These are phyloP conservation scores for Oehlia diaphana DNA, from an alignment of 192 early-diverging fungal genomes.

Conservation along the genomic window DNA sequence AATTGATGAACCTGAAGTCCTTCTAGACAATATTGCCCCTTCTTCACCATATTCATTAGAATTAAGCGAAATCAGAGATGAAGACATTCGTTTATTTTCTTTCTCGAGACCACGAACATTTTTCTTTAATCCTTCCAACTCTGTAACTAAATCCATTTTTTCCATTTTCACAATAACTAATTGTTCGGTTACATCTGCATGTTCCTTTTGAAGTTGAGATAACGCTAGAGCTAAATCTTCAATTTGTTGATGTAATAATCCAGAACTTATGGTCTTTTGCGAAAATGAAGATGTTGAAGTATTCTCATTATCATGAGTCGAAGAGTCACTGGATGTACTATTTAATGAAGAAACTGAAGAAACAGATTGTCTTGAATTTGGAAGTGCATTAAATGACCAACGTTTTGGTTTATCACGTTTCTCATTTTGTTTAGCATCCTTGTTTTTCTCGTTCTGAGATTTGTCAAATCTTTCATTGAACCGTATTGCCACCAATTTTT, in stretches of 20 bases:
- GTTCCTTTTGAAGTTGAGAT: constrained; percentile 68
- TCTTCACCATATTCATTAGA: not conserved
- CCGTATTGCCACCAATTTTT: constrained; percentile 46
- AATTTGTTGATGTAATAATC: constrained; percentile 56
- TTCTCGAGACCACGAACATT: constrained; percentile 45
- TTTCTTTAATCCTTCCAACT: constrained; percentile 58
- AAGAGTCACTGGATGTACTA: not conserved
- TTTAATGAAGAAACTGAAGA: not conserved
- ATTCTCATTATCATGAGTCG: not conserved
- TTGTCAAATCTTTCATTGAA: constrained; percentile 47
- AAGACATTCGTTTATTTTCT: constrained; percentile 48
- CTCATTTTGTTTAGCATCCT: constrained; percentile 19
- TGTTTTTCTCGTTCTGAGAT: constrained; percentile 13
- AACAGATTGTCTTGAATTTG: not conserved
- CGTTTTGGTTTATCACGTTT: constrained; percentile 24
- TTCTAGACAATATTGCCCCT: not conserved
- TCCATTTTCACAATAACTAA: constrained; percentile 57
- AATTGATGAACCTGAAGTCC: not conserved
- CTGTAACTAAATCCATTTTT: constrained; percentile 46
- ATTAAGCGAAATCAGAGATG: constrained; percentile 14
- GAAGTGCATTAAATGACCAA: constrained; percentile 16
- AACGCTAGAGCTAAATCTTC: constrained; percentile 64
- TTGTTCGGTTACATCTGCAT: constrained; percentile 62
- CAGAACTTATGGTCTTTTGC: constrained; percentile 22
- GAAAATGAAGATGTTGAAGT: constrained; percentile 6